Evolutionary conservation across 768 basidiomycete species (phyloP).

Genomic region (Auricularia sp.): DNA sequence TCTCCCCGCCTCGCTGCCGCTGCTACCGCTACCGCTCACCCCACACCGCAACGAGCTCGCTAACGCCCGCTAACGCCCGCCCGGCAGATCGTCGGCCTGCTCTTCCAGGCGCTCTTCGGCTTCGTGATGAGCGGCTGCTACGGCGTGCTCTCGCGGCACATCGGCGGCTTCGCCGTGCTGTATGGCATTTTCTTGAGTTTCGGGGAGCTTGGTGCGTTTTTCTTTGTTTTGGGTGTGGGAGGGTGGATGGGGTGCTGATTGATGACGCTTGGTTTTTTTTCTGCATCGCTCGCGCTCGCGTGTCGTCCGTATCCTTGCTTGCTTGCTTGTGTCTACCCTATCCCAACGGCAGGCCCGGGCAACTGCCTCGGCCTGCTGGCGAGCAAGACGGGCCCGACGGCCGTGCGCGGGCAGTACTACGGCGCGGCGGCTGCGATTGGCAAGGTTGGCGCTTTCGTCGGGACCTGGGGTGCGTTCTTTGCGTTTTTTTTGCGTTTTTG

Average conservation of each 20-base stretch:
- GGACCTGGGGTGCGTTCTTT: slow-evolving; percentile 56
- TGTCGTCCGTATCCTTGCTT: no score
- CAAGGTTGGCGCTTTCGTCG: slow-evolving; percentile 75
- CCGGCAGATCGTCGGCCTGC: slow-evolving; percentile 51
- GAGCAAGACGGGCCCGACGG: slow-evolving; percentile 76
- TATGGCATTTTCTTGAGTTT: slow-evolving; percentile 65
- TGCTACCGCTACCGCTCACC: no score
- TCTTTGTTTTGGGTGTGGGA: neutral
- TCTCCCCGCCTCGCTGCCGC: neutral
- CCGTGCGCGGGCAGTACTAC: slow-evolving; percentile 77
- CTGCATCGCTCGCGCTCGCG: no score
- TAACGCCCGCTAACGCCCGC: neutral
- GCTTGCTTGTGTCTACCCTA: no score
- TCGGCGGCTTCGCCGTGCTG: slow-evolving; percentile 63
- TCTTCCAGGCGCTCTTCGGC: slow-evolving; percentile 62
- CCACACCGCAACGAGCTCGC: neutral
- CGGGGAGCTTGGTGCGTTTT: slow-evolving; percentile 54
- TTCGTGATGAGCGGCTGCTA: slow-evolving; percentile 89
- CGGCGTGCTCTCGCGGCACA: slow-evolving; percentile 43
- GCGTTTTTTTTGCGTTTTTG: neutral
- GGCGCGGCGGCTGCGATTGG: slow-evolving; percentile 79
- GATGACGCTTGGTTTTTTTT: no score
- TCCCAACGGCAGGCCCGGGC: slow-evolving; percentile 53
- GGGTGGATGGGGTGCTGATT: neutral
- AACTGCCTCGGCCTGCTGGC: slow-evolving; percentile 82